Base-by-base conservation (phyloP, 352 stramenopile genomes). In the Phytopythium delawarense region DNA sequence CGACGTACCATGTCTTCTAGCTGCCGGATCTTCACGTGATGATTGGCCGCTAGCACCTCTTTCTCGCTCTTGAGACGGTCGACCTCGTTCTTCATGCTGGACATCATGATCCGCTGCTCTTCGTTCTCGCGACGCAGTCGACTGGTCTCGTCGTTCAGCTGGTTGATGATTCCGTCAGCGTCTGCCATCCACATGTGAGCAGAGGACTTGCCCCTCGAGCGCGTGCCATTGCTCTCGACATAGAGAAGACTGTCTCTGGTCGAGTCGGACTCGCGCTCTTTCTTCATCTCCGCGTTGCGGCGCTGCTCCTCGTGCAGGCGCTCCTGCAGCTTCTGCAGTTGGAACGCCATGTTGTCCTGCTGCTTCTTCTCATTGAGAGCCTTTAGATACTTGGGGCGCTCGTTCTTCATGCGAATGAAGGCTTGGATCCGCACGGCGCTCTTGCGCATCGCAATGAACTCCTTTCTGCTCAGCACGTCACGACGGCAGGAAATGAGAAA, bases 131-230 rank as follows among this genome's bases (percentile, higher is more conserved):
- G 88, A 12, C 85, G 83, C 18, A 95, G 59, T 23, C 83, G 81
- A 44, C 75, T 78, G 6, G 84, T 71, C 63, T 95, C 81, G 32
- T 87, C 77, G 32, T 94, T 86, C 4, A 95, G 69, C 58, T 89
- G 80, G 39, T 63, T 85, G 48, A 95, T 92, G 63, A 95, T 92
- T 11, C 78, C 83, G 62, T 91, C 87, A 9, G 85, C 84, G 63
- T 95, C 87, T 61, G 85, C 83, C 81, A 95, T 95, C 84, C 86
- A 92, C 39, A 89, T 51, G 37, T 94, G 81, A 11, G 86, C 78
- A 23, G 78, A 84, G 23, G 86, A 95, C 45, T 79, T 78, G 5
- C 81, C 68, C 4, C 81, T 75, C 50, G 76, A 73, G 16, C 74
- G 78, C 9, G 67, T 65, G 3, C 67, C 76, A 57, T 75, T 79